phyloP scores from a whole-genome alignment of 768 basidiomycete species.

The Lentinus tigrinus region DNA sequence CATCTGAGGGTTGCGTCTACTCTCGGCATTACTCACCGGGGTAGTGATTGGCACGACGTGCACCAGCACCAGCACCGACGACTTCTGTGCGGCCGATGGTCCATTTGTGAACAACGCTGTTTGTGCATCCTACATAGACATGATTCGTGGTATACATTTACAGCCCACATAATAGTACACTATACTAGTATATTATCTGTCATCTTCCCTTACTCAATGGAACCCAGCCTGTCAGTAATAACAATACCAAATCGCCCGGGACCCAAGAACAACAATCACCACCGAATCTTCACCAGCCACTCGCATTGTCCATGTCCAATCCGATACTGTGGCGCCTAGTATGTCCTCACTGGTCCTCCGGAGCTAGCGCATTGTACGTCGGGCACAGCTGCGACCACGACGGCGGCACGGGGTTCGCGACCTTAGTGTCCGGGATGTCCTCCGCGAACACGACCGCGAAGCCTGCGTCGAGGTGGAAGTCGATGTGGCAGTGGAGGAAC shows the following conservation, averaged over 20 bases:
- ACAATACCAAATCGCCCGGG: neutral
- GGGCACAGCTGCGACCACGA: constrained; percentile 2
- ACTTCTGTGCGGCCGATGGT: too few species aligned
- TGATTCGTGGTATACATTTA: too few species aligned
- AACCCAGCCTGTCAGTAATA: neutral
- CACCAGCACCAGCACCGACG: too few species aligned
- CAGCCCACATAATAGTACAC: too few species aligned
- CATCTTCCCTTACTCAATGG: too few species aligned
- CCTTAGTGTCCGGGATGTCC: constrained; percentile 1
- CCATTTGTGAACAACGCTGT: too few species aligned
- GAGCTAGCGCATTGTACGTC: neutral
- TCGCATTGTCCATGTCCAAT: neutral
- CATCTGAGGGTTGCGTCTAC: too few species aligned
- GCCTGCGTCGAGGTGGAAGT: constrained; percentile 18
- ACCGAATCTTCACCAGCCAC: too few species aligned
- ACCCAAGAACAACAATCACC: neutral
- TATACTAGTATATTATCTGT: too few species aligned
- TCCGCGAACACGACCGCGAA: constrained; percentile 19
- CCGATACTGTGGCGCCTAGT: neutral
- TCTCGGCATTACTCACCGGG: too few species aligned
- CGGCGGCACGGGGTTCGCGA: constrained; percentile 1
- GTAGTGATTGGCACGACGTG: too few species aligned
- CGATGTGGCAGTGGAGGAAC: constrained; percentile 22
- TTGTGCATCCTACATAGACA: too few species aligned
- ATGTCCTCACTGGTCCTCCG: neutral